phyloP scores from a whole-genome alignment of 225 moss, liverwort and hornwort species.

The Physcomitrellopsis africana region DNA sequence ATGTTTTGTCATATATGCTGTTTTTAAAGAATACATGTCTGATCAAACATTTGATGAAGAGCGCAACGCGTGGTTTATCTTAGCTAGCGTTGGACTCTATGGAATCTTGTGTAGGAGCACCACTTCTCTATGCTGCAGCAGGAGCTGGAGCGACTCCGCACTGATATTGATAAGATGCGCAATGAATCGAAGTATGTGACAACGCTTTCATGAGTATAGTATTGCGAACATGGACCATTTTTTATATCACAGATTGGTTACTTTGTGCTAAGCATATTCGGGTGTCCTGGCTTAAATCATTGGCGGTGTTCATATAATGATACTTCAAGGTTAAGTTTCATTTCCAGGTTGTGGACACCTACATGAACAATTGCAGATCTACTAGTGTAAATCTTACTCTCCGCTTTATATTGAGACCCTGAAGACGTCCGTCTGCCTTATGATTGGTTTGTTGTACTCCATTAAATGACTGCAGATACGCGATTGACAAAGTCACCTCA shows the following conservation, averaged over 20 bases:
- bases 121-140: slow-evolving; percentile 89
- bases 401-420: background rate
- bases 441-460: slow-evolving; percentile 12
- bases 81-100: background rate
- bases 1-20: background rate
- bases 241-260: background rate
- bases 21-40: background rate
- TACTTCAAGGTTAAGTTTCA: background rate
- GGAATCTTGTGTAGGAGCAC: slow-evolving; percentile 68
- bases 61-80: background rate
- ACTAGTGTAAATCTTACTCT: background rate
- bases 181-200: slow-evolving; percentile 85
- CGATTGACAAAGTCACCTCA: slow-evolving; percentile 94
- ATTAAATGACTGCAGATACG: slow-evolving; percentile 68
- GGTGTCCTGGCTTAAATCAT: slow-evolving; percentile 3
- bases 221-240: slow-evolving; percentile 14
- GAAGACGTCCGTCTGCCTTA: slow-evolving; percentile 18
- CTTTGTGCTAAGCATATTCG: slow-evolving; percentile 23
- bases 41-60: background rate
- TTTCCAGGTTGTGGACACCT: slow-evolving; percentile 16
- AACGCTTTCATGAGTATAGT: background rate
- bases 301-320: slow-evolving; percentile 13
- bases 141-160: slow-evolving; percentile 94
- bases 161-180: slow-evolving; percentile 98
- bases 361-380: background rate